Base-by-base conservation (phyloP, 768 basidiomycete genomes). In the Crucibulum laeve region DNA sequence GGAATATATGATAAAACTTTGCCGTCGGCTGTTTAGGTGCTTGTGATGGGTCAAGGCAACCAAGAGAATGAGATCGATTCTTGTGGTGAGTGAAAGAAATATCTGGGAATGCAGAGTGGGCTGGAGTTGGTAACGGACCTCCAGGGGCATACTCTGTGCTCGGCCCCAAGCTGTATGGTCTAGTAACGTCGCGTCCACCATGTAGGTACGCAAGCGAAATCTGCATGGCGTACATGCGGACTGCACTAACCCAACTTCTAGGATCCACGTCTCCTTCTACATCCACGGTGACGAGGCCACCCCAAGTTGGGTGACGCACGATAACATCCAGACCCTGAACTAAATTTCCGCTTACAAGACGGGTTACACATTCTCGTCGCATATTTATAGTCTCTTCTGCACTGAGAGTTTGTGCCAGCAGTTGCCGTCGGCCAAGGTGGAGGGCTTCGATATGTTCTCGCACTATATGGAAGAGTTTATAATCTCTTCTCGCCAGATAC, bases 311-410 rank as follows among this genome's bases (percentile, higher is more conserved):
- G 68, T 97, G 92, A 17, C 95, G 78, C n/a, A 98, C 94, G 53
- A 98, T 93, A 48, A 98, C 82, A 55, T 97, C 95, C 37, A 97
- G 66, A 5, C 87, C 89, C 59, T 98, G 95, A 2, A 87, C 83
- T 45, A 97, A 74, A 59, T 98, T 98, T 24, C 91, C 91, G 37
- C 77, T 78, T 33, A 95, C 93, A 4, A 98, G 78, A 44, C 88
- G 74, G 13, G 78, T 79, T 4, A 98, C 94, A 58, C 92, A 93
- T 46, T 93, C 91, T 42, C 82, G 76, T 44, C 91, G 76, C 56
- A 97, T 73, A 34, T 79, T 79, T 13, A 80, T 69, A 0, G 89
- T 87, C 65, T 98, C 95, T 53, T 96, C 94, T 5, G 76, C 75
- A 50, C 85, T 91, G 15, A 98, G 70, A 1, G 89, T 91, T 53